phyloP scores from a whole-genome alignment of 2,329 filamentous ascomycete genomes.

The Akanthomyces lecanii region DNA sequence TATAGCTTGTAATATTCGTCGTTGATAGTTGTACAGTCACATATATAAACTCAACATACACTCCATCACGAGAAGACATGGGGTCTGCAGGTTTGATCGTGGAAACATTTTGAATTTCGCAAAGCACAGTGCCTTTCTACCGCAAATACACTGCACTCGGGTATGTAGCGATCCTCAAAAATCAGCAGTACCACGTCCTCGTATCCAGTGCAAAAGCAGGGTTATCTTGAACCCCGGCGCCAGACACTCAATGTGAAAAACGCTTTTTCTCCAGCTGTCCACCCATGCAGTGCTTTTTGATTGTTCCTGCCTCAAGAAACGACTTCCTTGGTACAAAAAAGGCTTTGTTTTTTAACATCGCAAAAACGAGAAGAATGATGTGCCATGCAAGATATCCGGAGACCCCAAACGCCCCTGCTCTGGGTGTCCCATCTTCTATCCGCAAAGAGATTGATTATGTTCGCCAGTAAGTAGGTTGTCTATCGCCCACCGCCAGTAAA shows the following conservation, averaged over 20 bases:
- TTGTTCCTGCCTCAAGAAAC: conserved; percentile 37
- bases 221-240: conserved; percentile 32
- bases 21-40: conserved; percentile 15
- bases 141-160: conserved; percentile 44
- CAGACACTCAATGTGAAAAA: conserved; percentile 52
- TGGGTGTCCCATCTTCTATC: conserved; percentile 69
- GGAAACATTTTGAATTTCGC: conserved; percentile 48
- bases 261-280: conserved; percentile 55
- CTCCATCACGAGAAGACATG: conserved; percentile 7
- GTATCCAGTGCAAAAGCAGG: conserved; percentile 33
- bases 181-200: conserved; percentile 61
- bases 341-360: conserved; percentile 29
- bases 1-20: conserved; percentile 1
- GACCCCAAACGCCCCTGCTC: conserved; percentile 67
- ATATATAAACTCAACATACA: background rate
- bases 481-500: conserved; percentile 46
- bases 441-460: conserved; percentile 48
- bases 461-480: conserved; percentile 42
- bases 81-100: conserved; percentile 13
- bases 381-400: conserved; percentile 78
- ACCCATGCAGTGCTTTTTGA: conserved; percentile 48
- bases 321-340: conserved; percentile 42
- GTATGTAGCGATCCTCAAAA: conserved; percentile 59
- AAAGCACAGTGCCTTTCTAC: conserved; percentile 51
- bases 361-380: conserved; percentile 45